phyloP scores from a whole-genome alignment of 225 moss, liverwort and hornwort genomes.

The Antitrichia curtipendula region DNA sequence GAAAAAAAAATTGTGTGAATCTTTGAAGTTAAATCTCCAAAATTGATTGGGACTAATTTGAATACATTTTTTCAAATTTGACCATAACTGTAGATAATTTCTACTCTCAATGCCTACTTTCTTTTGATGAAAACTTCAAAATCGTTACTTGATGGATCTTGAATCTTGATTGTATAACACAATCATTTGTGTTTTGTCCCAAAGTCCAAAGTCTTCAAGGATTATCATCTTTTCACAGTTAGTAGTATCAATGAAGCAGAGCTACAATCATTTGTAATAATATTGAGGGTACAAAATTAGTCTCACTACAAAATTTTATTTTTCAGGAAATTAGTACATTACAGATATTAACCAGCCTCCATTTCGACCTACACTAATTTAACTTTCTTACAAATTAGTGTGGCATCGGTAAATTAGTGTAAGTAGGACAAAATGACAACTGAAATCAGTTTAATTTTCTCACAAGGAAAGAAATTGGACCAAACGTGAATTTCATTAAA shows the following conservation, averaged over 20 bases:
- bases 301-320: not conserved
- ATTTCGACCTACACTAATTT: not conserved
- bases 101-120: not conserved
- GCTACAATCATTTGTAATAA: not conserved
- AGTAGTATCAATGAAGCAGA: not conserved
- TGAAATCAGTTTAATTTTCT: too few relatives aligned
- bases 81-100: not conserved
- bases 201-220: accelerated
- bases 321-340: not conserved
- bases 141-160: not conserved
- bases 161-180: not conserved
- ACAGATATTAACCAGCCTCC: accelerated
- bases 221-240: not conserved
- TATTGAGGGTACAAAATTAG: not conserved
- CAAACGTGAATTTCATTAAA: too few relatives aligned
- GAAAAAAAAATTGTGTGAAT: accelerated
- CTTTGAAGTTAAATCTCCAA: not conserved
- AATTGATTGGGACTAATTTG: not conserved
- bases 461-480: not conserved
- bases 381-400: not conserved
- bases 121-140: not conserved
- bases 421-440: too few relatives aligned
- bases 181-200: not conserved
- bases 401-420: not conserved
- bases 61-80: not conserved